Evolutionary conservation across 345 rosid species (phyloP), one percentile per base, ranked within the genome.

Genomic region (Dipteronia dyeriana): DNA sequence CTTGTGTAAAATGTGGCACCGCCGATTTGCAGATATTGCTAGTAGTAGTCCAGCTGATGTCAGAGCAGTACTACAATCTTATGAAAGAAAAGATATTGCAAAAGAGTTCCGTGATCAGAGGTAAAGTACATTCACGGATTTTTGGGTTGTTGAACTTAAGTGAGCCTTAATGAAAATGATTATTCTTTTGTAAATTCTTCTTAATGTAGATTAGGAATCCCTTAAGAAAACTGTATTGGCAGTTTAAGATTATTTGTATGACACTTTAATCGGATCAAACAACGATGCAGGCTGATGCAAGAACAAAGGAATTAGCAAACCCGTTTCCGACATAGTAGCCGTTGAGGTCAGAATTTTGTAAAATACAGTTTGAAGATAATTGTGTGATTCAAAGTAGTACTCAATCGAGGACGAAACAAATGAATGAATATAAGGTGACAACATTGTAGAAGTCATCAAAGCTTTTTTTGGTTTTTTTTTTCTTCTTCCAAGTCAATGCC

Each of bases 61-160:
- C 70, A 91, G 98, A 79, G 76, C 85, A 10, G 95, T 94, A n/a
- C 80, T 96, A 51, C 82, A 88, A 29, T 90, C 97, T 68, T 94
- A 87, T 62, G 93, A 92, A 75, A 91, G 90, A 74, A 85, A 89
- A 66, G 97, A 96, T 78, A 74, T 94, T 71, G 88, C 92, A 0
- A 86, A 89, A 79, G 98, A 92, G 89, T 96, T 96, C 86, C 81
- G 91, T 41, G 98, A 92, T 84, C 95, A 94, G 71, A 89, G 84
- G 99, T 94, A 78, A 67, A 41, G 45, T 41, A 7, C 7, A 41
- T 41, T 41, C 45, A 41, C 7, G 45, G 9, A 1, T 41, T 41
- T 41, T 41, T 41, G 45, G 45, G 0, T 41, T 41, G 45, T 7
- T 41, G 9, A 41, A 41, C 45, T 41, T 41, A 1, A 41, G 45